A percentile compares a stretch with the other conserved stretches of the same genome.
Conservation (phyloP, 192 early-diverging fungal genomes). For the Coemansia nantahalensis region DNA sequence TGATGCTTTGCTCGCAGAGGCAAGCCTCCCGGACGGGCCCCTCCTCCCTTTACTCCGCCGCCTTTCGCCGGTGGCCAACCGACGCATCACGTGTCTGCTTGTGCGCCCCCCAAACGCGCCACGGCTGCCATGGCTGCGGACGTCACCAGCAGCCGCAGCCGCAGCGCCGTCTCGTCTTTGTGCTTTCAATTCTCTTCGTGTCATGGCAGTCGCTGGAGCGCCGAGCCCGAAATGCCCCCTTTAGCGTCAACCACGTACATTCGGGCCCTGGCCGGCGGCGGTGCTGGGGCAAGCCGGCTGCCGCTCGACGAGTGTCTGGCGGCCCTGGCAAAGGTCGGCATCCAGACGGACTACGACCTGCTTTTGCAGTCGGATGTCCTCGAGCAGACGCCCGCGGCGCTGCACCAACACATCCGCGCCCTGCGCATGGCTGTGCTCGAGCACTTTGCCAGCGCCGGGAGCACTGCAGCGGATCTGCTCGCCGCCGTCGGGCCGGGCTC, state of each 20-base stretch:
- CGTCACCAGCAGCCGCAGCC: no score
- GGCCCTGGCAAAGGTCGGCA: conserved; percentile 26
- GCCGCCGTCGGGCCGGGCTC: neutral
- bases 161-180: neutral
- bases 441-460: conserved; percentile 28
- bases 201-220: neutral
- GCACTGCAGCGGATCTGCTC: conserved; percentile 22
- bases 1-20: no score
- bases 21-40: no score
- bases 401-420: conserved; percentile 27
- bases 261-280: neutral
- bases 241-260: conserved; percentile 32
- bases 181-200: neutral
- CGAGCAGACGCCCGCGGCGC: conserved; percentile 12
- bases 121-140: no score
- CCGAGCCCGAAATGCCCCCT: conserved; percentile 17
- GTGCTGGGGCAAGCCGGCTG: neutral
- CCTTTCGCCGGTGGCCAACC: neutral
- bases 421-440: conserved; percentile 37
- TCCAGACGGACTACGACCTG: conserved; percentile 43
- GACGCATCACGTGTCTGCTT: neutral
- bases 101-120: no score
- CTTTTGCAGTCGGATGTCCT: conserved; percentile 37
- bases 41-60: no score
- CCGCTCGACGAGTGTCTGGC: conserved; percentile 17